Conservation (phyloP, 768 basidiomycete species). For the Trametes coccinea region DNA sequence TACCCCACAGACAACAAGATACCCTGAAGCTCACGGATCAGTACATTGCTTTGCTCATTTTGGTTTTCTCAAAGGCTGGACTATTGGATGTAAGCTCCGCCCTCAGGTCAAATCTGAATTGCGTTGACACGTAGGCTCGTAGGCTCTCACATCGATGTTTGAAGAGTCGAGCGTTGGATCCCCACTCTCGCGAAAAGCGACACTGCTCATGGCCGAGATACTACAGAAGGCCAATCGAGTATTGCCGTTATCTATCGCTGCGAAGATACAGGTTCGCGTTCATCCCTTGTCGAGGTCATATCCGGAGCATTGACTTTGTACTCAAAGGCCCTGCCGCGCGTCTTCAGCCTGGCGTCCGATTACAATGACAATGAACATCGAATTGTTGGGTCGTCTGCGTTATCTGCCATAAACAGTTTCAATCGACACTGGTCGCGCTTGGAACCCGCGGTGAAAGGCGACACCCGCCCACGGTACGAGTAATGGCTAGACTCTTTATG, state of each 20-base stretch:
- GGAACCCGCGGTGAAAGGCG: constrained; percentile 53
- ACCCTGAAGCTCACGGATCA: constrained; percentile 88
- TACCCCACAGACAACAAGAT: constrained; percentile 45
- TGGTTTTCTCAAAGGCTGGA: constrained; percentile 85
- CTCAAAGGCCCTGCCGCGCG: constrained; percentile 71
- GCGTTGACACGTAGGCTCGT: background rate
- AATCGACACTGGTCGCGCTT: constrained; percentile 83
- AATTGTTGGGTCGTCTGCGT: constrained; percentile 79
- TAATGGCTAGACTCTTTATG: background rate
- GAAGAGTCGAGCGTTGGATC: constrained; percentile 76
- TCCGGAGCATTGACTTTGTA: background rate
- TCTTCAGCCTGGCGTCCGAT: constrained; percentile 83
- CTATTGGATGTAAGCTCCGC: constrained; percentile 70
- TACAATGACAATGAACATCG: constrained; percentile 77
- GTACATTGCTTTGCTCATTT: constrained; percentile 82
- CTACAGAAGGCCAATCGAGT: constrained; percentile 87
- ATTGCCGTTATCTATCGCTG: constrained; percentile 78
- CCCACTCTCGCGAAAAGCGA: constrained; percentile 85
- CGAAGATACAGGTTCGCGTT: constrained; percentile 71
- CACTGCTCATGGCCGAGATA: constrained; percentile 86
- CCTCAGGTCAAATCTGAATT: background rate
- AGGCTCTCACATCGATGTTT: constrained; percentile 86
- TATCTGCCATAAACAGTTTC: constrained; percentile 89
- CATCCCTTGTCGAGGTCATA: background rate
- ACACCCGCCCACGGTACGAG: constrained; percentile 63